phyloP scores from a whole-genome alignment of 139 green algal genomes.

The Ettlia oleoabundans region DNA sequence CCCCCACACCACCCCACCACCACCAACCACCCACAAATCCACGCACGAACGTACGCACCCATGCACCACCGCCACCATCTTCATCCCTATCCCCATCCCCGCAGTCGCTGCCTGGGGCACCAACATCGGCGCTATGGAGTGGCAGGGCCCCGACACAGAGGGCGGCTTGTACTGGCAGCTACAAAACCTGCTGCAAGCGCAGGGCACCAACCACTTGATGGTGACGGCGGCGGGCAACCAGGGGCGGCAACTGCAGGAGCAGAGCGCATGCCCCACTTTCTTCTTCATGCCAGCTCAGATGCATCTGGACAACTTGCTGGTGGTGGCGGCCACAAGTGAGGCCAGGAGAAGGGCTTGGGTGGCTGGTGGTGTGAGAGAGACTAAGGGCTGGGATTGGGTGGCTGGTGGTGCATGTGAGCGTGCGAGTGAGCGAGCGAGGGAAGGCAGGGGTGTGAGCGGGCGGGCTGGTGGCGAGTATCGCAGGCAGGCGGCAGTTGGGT shows the following conservation, averaged over 20 bases:
- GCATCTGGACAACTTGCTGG: background rate
- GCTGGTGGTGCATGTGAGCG: no score
- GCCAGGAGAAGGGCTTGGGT: no score
- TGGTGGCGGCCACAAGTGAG: slow-evolving; percentile 8
- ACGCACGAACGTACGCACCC: no score
- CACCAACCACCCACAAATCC: no score
- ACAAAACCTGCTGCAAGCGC: background rate
- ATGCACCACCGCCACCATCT: background rate
- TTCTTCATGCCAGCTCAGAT: slow-evolving; percentile 12
- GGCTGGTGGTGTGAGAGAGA: background rate
- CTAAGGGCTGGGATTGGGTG: no score
- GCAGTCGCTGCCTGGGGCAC: slow-evolving; percentile 17
- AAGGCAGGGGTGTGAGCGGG: no score
- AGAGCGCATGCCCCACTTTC: background rate
- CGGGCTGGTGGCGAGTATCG: no score
- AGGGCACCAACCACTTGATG: background rate
- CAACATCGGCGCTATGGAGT: background rate
- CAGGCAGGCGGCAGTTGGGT: no score
- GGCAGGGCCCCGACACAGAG: background rate
- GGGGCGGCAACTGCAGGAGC: background rate
- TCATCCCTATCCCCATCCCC: background rate
- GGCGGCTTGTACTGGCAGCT: background rate
- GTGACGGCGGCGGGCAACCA: slow-evolving; percentile 8
- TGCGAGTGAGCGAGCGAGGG: no score
- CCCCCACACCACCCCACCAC: no score